Base-by-base conservation (phyloP, 164 flowering plant genomes). In the Vitis labrusca region DNA sequence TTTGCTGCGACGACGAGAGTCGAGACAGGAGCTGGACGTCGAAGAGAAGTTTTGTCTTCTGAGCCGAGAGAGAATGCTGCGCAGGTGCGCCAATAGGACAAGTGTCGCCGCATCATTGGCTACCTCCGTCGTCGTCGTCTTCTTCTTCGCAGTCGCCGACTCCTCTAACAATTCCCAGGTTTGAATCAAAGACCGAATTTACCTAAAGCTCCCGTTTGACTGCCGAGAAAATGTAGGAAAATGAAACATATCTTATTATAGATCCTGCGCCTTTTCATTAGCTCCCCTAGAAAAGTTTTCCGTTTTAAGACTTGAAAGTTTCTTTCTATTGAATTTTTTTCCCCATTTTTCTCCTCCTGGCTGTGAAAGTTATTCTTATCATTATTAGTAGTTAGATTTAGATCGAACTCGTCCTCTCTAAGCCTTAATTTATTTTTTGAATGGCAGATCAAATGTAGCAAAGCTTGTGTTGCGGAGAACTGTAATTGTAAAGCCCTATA, bases 361-460 rank as follows among this genome's bases (percentile, higher is more conserved):
- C 44, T 32, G 44, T 32, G 44, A 32, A 32, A 32, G 44, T 32
- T 3, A 32, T 32, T 32, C 7, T 32, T 32, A 32, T 32, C 44
- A 32, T 7, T 32, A 32, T 32, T 32, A 32, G 44, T 32, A 32
- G 44, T 27, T 10, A 17, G 2, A 17, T 15, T 13, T 53, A 3
- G 2, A 10, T 16, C 14, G n/a, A 1, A 13, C 52, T 49, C 15
- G 10, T 10, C 37, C n/a, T 9, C 16, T 10, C 9, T 3, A 8
- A 54, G 16, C 50, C 16, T 23, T 70, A 61, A 69, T 54, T 62
- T 11, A 5, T 16, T 48, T 2, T 37, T 7, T 51, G 10, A 19
- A n/a, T 71, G 9, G 32, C 83, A 91, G 93, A 78, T 80, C 16
- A 63, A 66, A 67, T 92, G 97, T 76, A 92, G 97, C 83, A 85